Evolutionary conservation across 805 yeast genomes (phyloP), one percentile per base, ranked within the genome.

Genomic region (Nakazawaea anatomiae): DNA sequence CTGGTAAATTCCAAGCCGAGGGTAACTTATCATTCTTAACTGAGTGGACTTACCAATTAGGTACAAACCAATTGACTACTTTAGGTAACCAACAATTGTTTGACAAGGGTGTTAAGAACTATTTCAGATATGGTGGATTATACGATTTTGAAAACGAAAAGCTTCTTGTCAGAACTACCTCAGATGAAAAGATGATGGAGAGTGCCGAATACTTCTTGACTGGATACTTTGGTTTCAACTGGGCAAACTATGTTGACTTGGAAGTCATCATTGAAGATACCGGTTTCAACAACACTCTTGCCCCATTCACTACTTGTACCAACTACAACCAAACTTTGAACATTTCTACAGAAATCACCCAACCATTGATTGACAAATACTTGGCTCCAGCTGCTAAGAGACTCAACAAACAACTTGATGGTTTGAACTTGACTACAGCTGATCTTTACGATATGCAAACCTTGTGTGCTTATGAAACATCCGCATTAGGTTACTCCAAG

Each of bases 141-240:
- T 55, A 43, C 38, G 55, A 57, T 46, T 52, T 42, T 27, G 36
- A 30, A 2, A 28, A 40, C 7, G 42, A 44, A 31, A 57, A 57
- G 39, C 44, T 55, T 27, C 57, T 57, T 11, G 57, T 54, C 12
- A 50, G 60, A 47, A 52, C 77, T 32, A 66, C 79, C 29, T 73
- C 72, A 55, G 75, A 79, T 32, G 71, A 70, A 30, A 69, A 84
- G 58, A 75, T 75, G 49, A 71, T 70, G 50, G 73, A 71, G 52
- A 72, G 80, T 38, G 70, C 82, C 14, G 60, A 63, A 40, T 70
- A 70, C 58, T 77, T 75, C 55, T 71, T 75, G 30, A 67, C 74
- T 52, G 82, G 80, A 0, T 79, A 79, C 61, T 66, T 74, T 56
- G 80, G 80, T 12, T 34, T 44, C 18, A 52, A 57, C 30, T 57